Evolutionary conservation across 2,329 filamentous ascomycete genomes (phyloP), one percentile per base, ranked within the genome.

Genomic region (Fusarium circinatum): DNA sequence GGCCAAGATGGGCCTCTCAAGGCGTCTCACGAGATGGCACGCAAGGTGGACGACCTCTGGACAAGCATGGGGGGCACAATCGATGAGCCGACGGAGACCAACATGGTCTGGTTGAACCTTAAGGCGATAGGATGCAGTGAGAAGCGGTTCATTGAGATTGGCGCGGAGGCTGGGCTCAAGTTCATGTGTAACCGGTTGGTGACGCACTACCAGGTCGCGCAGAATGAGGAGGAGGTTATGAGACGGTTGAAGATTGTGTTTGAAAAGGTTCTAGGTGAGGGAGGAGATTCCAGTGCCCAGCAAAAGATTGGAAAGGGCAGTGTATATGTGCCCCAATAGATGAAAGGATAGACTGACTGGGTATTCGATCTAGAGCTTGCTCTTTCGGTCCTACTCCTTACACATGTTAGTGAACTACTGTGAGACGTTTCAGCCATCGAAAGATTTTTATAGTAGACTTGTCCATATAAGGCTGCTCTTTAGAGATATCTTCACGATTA

Each of bases 61-160:
- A 88, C 85, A 10, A 84, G 83, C 22, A 85, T 91, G 58, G 94
- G 94, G 9, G 94, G 94, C 3, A 89, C 88, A 82, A 82, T 94
- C 64, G 82, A 86, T 26, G 86, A 91, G 67, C 92, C 93, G 0
- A 91, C 93, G 3, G 91, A 97, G 79, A 97, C 94, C n/a, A 97
- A 97, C 83, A 97, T 97, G 93, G 90, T 94, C 39, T 97, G 94
- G 94, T 79, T 97, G 65, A 92, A 97, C 80, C 84, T 96, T 22
- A 87, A 90, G 36, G 87, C 87, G 3, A 88, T 89, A 17, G 88
- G 89, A 5, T 84, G 86, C 69, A 79, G 80, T 20, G 69, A 58
- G 11, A 79, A 79, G 62, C 80, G 78, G 44, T 83, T 88, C 58
- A 78, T 79, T 20, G 78, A 82, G 73, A 78, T 86, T 38, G 84